Base-by-base conservation (phyloP, 768 basidiomycete species). In the Boletales sp. region DNA sequence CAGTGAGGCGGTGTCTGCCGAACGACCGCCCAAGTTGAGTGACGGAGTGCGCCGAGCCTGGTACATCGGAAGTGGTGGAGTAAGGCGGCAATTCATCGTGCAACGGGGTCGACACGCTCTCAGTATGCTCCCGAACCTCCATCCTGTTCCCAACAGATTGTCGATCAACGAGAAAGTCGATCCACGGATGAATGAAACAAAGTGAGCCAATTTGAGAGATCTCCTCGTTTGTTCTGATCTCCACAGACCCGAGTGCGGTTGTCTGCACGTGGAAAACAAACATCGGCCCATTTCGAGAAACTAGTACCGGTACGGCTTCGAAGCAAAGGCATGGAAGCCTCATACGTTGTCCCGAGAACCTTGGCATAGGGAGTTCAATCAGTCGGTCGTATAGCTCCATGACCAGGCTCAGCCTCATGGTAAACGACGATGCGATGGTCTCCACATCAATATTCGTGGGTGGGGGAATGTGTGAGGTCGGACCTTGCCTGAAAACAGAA, bases 181-280 rank as follows among this genome's bases (percentile, higher is more conserved):
- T 43, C 58, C 55, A 60, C 0, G 58, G 58, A 19, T 60, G 58
- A 24, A 50, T 31, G 8, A 59, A 47, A 18, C 21, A 40, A 1
- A 60, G 47, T 8, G 47, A 21, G 0, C 41, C 34, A 0, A 44
- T 21, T 40, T 18, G n/a, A 7, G 54, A 49, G 13, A 60, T 43
- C 30, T 58, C 43, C 0, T 56, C 48, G 7, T 5, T n/a, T 3
- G 49, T 53, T 29, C 12, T 32, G 14, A 60, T 53, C 24, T 46
- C 35, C 18, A 60, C 51, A 2, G 21, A 10, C 15, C 58, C 51
- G 4, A 60, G 49, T 1, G 13, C 49, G 8, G 2, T 14, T 11
- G 53, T 21, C n/a, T 35, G 15, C 3, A 48, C 44, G 12, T 51
- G 45, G 37, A 45, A 55, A 3, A 30, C 17, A 9, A 21, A 12